phyloP scores from a whole-genome alignment of 805 yeast species.

The Brettanomyces anomalus region DNA sequence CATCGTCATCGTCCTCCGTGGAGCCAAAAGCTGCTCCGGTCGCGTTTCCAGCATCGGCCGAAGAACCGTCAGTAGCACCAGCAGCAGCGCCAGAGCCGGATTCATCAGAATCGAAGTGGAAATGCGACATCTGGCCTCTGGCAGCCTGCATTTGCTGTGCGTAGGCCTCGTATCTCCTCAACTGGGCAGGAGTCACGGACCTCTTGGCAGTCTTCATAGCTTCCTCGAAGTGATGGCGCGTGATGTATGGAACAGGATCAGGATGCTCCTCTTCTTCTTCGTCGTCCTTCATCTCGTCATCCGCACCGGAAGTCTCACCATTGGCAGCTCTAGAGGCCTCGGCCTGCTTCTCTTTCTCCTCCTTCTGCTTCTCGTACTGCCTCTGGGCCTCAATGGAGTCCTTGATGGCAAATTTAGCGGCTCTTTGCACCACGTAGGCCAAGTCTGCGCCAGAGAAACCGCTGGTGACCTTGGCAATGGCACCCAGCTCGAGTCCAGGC shows the following conservation, averaged over 20 bases:
- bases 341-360: too few relatives aligned
- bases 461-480: constrained; percentile 88
- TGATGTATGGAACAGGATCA: constrained; percentile 94
- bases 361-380: constrained; percentile 36
- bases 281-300: constrained; percentile 25
- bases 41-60: constrained; percentile 23
- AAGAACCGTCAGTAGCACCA: constrained; percentile 25
- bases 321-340: constrained; percentile 33
- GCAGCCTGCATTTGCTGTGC: constrained; percentile 95
- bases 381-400: constrained; percentile 87
- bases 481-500: constrained; percentile 84
- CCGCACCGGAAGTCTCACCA: too few relatives aligned
- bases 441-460: constrained; percentile 99
- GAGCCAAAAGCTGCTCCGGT: constrained; percentile 39
- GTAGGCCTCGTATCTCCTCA: constrained; percentile 97
- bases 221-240: constrained; percentile 92
- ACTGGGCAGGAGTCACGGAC: constrained; percentile 93
- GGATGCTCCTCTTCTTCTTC: constrained; percentile 54
- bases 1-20: constrained; percentile 41
- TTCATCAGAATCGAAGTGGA: constrained; percentile 63
- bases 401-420: constrained; percentile 97
- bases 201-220: constrained; percentile 99
- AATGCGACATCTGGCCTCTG: constrained; percentile 89
- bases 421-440: constrained; percentile 93
- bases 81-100: constrained; percentile 1